Evolutionary conservation across 2,329 filamentous ascomycete species (phyloP).

Genomic region (Fusarium liriodendri): DNA sequence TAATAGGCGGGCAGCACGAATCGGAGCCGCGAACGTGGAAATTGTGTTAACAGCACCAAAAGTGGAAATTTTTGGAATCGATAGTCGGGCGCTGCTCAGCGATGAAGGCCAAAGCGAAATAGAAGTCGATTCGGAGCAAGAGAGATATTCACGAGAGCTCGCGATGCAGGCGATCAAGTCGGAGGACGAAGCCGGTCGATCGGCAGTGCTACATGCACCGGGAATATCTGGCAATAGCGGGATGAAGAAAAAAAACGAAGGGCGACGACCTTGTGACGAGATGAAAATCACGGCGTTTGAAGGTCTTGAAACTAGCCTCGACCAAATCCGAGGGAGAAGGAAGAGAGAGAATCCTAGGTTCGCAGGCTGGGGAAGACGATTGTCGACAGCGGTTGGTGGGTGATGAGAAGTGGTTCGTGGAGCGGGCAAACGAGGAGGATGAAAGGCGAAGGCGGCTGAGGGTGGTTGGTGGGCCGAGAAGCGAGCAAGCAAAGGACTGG

Average conservation of each 20-base stretch:
- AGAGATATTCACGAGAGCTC: slow-evolving; percentile 16
- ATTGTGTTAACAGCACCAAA: slow-evolving; percentile 26
- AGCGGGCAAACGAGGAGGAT: slow-evolving; percentile 27
- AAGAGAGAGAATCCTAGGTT: background rate
- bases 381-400: slow-evolving; percentile 21
- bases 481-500: slow-evolving; percentile 1
- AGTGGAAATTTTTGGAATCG: slow-evolving; percentile 6
- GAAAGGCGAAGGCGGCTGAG: slow-evolving; percentile 17
- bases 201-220: slow-evolving; percentile 26
- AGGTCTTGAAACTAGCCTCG: slow-evolving; percentile 4
- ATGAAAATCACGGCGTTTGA: background rate
- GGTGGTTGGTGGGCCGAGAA: slow-evolving; percentile 39
- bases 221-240: slow-evolving; percentile 29
- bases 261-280: slow-evolving; percentile 18
- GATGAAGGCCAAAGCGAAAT: slow-evolving; percentile 6
- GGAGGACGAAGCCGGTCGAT: slow-evolving; percentile 23
- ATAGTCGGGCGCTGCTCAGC: background rate
- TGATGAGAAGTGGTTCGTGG: slow-evolving; percentile 32
- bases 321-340: background rate
- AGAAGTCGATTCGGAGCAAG: slow-evolving; percentile 5
- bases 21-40: slow-evolving; percentile 9
- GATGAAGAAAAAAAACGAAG: slow-evolving; percentile 2
- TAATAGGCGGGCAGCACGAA: slow-evolving; percentile 16
- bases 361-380: background rate
- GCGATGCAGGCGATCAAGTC: slow-evolving; percentile 23